Percentiles rank a stretch among this genome's conserved stretches.
Conservation (phyloP, 345 rosid genomes). For the Leavenworthia alabamica region DNA sequence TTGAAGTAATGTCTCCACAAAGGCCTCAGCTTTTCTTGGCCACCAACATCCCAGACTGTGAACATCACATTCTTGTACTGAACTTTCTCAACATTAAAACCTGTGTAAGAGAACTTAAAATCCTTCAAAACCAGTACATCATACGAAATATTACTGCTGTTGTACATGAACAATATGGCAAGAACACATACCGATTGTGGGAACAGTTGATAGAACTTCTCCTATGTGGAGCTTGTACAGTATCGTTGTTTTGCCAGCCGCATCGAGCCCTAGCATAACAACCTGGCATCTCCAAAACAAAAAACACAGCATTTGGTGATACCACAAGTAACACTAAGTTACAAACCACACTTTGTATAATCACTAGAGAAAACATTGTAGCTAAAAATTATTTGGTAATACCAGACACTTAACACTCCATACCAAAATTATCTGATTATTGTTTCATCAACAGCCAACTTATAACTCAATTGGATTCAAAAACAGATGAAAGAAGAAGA, state of each 20-base stretch:
- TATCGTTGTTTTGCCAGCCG: constrained; percentile 95
- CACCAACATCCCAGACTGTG: constrained; percentile 99
- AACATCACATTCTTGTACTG: constrained; percentile 97
- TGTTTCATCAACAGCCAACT: no score
- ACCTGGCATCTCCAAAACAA: constrained; percentile 50
- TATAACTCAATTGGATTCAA: no score
- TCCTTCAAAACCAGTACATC: background rate
- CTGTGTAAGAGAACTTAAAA: constrained; percentile 39
- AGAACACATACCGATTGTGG: constrained; percentile 90
- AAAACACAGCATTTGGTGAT: no score
- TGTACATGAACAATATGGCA: no score
- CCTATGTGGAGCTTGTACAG: constrained; percentile 97
- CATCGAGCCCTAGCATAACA: constrained; percentile 95
- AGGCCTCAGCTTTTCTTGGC: constrained; percentile 96
- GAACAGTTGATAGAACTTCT: constrained; percentile 95
- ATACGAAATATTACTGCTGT: background rate
- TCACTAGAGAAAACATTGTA: background rate
- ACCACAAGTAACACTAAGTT: no score
- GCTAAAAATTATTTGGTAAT: no score
- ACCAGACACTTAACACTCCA: no score
- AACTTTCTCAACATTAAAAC: constrained; percentile 99
- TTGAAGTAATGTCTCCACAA: constrained; percentile 99
- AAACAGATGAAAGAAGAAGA: no score
- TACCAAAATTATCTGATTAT: no score
- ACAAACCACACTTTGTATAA: no score